Evolutionary conservation across 176 grass and related monocot genomes (phyloP).

Genomic region (Ananas comosus): DNA sequence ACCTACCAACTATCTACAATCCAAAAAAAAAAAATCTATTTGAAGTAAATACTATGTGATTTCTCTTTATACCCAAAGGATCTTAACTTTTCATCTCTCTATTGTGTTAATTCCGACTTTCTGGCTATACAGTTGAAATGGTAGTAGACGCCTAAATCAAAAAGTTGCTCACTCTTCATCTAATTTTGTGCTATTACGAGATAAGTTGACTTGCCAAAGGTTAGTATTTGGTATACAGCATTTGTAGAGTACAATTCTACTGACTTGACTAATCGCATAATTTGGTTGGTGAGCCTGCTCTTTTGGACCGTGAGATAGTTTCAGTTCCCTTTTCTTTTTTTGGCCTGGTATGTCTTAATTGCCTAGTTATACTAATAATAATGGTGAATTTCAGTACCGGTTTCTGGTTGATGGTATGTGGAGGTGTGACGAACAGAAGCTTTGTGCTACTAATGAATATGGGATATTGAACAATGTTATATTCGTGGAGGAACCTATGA

Average conservation of each 20-base stretch:
- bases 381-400: conserved; percentile 47
- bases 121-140: not conserved
- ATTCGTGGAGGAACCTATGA: conserved; percentile 36
- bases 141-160: not conserved
- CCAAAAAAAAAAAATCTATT: no score
- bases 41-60: no score
- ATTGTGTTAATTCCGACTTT: not conserved
- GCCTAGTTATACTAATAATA: conserved; percentile 15
- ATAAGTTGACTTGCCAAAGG: not conserved
- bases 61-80: no score
- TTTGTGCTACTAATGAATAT: conserved; percentile 31
- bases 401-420: conserved; percentile 56
- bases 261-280: not conserved
- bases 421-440: conserved; percentile 47
- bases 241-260: not conserved
- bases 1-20: no score
- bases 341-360: not conserved
- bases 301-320: not conserved
- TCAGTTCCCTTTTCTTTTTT: not conserved
- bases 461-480: conserved; percentile 52
- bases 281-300: not conserved
- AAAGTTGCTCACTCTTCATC: not conserved
- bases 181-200: not conserved
- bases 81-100: no score
- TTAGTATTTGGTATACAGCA: not conserved